These are phyloP conservation scores for Candida ipomoeae DNA, from an alignment of 805 yeast species.

Conservation along the genomic window DNA sequence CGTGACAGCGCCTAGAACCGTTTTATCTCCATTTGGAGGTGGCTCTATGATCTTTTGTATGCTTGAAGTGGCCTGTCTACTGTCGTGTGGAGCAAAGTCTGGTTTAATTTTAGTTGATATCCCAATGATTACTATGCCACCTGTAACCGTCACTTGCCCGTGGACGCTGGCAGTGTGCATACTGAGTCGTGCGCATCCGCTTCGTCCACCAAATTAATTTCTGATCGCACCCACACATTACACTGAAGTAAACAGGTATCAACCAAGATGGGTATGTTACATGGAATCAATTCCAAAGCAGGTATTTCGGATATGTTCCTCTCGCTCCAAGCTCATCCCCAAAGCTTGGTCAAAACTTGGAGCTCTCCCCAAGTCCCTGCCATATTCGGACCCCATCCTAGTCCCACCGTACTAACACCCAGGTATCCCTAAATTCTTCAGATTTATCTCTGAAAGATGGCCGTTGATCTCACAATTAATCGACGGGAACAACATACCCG, in stretches of 20 bases:
- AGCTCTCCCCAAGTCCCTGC: neutral
- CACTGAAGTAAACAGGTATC: neutral
- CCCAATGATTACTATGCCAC: neutral
- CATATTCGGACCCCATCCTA: neutral
- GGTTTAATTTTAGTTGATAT: neutral
- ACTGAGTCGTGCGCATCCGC: constrained; percentile 6
- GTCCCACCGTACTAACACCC: constrained; percentile 5
- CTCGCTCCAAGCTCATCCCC: too few species aligned
- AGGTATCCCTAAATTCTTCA: constrained; percentile 95
- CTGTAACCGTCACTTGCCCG: neutral
- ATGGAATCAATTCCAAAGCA: neutral
- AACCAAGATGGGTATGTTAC: constrained; percentile 11
- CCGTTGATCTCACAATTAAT: constrained; percentile 87
- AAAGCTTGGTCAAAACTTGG: neutral
- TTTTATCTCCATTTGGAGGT: neutral
- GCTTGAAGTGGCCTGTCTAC: neutral
- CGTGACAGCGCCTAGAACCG: neutral
- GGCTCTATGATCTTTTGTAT: neutral
- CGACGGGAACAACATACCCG: constrained; percentile 79
- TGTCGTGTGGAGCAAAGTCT: neutral
- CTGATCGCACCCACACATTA: neutral
- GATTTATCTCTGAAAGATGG: constrained; percentile 98
- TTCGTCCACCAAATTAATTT: constrained; percentile 3
- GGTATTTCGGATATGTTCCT: too few species aligned
- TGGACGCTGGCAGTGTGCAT: constrained; percentile 2